A percentile compares a stretch with the other conserved stretches of the same genome.
phyloP scores from a whole-genome alignment of 2,329 filamentous ascomycete species.

The Penicillium capsulatum region DNA sequence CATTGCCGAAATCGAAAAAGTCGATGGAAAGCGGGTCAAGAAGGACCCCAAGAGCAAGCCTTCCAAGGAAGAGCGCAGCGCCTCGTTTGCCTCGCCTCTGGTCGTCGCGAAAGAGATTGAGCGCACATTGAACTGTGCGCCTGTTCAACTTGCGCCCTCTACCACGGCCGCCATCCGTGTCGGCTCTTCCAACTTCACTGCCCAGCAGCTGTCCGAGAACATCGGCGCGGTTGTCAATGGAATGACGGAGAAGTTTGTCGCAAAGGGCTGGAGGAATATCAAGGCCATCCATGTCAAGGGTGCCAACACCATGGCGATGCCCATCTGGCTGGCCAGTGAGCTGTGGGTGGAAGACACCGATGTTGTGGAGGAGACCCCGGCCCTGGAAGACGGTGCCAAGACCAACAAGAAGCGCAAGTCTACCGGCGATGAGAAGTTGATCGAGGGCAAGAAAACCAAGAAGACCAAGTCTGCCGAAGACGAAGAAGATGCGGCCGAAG shows the following conservation, averaged over 20 bases:
- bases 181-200: conserved; percentile 67
- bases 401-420: conserved; percentile 56
- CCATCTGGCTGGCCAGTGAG: conserved; percentile 91
- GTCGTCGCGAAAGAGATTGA: conserved; percentile 77
- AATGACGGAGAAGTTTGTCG: conserved; percentile 73
- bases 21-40: conserved; percentile 57
- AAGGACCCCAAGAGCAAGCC: conserved; percentile 49
- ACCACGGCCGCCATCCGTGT: conserved; percentile 78
- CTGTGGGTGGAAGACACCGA: conserved; percentile 78
- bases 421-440: conserved; percentile 29
- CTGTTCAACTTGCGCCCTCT: conserved; percentile 73
- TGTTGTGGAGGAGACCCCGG: conserved; percentile 54
- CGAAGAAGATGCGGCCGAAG: conserved; percentile 34
- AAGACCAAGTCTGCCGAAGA: conserved; percentile 36
- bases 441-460: conserved; percentile 40
- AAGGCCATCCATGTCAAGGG: conserved; percentile 86
- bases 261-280: conserved; percentile 83
- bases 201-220: conserved; percentile 77
- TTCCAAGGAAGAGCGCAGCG: conserved; percentile 42
- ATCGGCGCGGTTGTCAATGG: conserved; percentile 65
- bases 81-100: conserved; percentile 53
- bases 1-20: conserved; percentile 62
- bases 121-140: conserved; percentile 68
- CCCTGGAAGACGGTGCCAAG: conserved; percentile 35
- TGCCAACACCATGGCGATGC: conserved; percentile 78